Evolutionary conservation across 2,329 filamentous ascomycete genomes (phyloP).

Genomic region (Aspergillus udagawae): DNA sequence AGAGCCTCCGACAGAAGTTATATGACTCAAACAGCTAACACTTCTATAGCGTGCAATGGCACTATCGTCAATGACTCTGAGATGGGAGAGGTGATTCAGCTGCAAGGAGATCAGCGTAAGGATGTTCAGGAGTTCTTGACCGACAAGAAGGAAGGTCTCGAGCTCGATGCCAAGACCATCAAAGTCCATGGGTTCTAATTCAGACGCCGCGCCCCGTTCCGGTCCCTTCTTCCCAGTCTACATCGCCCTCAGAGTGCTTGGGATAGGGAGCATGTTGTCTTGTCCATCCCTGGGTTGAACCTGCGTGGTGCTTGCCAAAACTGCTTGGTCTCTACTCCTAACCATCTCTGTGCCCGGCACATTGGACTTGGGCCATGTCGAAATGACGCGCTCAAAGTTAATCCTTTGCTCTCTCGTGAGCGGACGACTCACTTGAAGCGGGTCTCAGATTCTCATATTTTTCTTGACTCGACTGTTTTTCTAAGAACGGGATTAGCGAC

Average conservation of each 20-base stretch:
- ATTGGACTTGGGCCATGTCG: conserved; percentile 30
- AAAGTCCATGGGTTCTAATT: conserved; percentile 62
- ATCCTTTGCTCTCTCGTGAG: conserved; percentile 15
- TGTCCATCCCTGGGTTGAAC: conserved; percentile 22
- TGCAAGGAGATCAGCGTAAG: conserved; percentile 98
- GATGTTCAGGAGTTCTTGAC: conserved; percentile 96
- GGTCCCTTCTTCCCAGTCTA: conserved; percentile 41
- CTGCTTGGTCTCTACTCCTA: conserved; percentile 19
- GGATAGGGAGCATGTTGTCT: conserved; percentile 30
- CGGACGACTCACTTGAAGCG: conserved; percentile 19
- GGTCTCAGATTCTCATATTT: conserved; percentile 8
- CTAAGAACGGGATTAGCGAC: conserved; percentile 33
- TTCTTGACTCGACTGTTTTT: conserved; percentile 23
- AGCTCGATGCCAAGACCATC: conserved; percentile 93
- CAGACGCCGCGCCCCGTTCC: conserved; percentile 39
- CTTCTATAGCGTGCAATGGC: conserved; percentile 86
- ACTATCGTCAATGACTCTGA: conserved; percentile 93
- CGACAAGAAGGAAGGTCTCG: conserved; percentile 92
- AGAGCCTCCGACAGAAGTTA: background rate
- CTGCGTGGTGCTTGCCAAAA: conserved; percentile 16
- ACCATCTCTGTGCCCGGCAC: conserved; percentile 24
- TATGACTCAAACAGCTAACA: conserved; percentile 16
- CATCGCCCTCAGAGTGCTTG: conserved; percentile 34
- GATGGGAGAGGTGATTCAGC: conserved; percentile 99
- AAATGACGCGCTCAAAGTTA: conserved; percentile 25